Conservation (phyloP, 2,329 filamentous ascomycete genomes). For the Clonostachys solani region DNA sequence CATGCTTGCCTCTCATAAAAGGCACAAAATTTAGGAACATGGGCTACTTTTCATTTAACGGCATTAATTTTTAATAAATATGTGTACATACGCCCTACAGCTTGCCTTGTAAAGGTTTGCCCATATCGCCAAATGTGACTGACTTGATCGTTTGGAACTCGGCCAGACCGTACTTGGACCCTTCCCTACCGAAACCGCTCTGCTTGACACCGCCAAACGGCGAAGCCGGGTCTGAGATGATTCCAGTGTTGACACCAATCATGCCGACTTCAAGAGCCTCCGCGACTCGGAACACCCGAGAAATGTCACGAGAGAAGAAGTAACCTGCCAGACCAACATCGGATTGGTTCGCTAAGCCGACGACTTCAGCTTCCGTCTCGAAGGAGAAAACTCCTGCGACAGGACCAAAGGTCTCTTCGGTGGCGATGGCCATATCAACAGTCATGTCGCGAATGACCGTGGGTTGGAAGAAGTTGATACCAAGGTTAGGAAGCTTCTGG, state of each 20-base stretch:
- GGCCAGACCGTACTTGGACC: constrained; percentile 70
- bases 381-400: constrained; percentile 89
- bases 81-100: not conserved
- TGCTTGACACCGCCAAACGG: constrained; percentile 80
- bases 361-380: constrained; percentile 82
- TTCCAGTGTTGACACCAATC: constrained; percentile 78
- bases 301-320: constrained; percentile 72
- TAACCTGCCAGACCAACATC: constrained; percentile 91
- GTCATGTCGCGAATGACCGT: constrained; percentile 89
- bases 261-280: constrained; percentile 79
- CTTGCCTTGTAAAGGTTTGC: constrained; percentile 45
- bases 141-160: constrained; percentile 76
- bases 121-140: constrained; percentile 48
- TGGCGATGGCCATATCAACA: constrained; percentile 75
- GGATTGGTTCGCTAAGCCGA: constrained; percentile 74
- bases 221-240: constrained; percentile 53
- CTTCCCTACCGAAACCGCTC: constrained; percentile 77
- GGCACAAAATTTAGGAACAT: not conserved
- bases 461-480: constrained; percentile 82
- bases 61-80: not conserved
- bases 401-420: constrained; percentile 93
- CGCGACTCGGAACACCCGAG: constrained; percentile 56
- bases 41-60: not conserved
- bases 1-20: not conserved
- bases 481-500: constrained; percentile 67